Base-by-base conservation (phyloP, 495 filamentous ascomycete genomes). In the Tetracladium setigerum region DNA sequence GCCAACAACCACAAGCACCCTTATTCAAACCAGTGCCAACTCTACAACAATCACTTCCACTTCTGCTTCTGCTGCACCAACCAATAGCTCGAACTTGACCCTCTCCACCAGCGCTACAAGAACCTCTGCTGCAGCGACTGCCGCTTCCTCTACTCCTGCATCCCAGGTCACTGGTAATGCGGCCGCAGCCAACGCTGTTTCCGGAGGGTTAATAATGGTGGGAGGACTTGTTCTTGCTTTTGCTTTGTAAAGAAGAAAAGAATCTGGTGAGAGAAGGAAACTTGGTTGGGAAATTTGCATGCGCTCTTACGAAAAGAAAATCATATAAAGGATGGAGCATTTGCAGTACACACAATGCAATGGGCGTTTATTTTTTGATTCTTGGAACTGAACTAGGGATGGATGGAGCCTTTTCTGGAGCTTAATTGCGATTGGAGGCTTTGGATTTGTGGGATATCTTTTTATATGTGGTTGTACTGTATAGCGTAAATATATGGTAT, bases 151-250 rank as follows among this genome's bases (percentile, higher is more conserved):
- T 7, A 10, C n/a, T 34, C 22, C 41, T 2, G 0, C 27, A 1
- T 0, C 52, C 10, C n/a, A 37, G 2, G 16, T 22, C 14, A 31
- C 52, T 2, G 19, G 31, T n/a, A 53, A 32, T 27, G 54, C 49
- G 14, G 54, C 54, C 4, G 39, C 18, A 8, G 50, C 18, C n/a
- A 49, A 57, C 38, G 31, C 44, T 15, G 50, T 38, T 4, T 37
- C 46, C 14, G 50, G 54, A 17, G 31, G 41, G 11, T 27, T 57
- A 9, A 50, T 50, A 7, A 32, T 53, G 36, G 27, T 57, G n/a
- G 54, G 49, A 18, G 54, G 50, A 31, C 14, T 53, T 4, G 36
- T 50, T 39, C 42, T 57, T 17, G 54, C 50, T 19, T 47, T 57
- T 16, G 46, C 50, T 40, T 14, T 57, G 36, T 57, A 54, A 41